Percentiles rank a stretch among this genome's conserved stretches.
phyloP scores from a whole-genome alignment of 2,329 filamentous ascomycete species.

The Metarhizium brunneum region DNA sequence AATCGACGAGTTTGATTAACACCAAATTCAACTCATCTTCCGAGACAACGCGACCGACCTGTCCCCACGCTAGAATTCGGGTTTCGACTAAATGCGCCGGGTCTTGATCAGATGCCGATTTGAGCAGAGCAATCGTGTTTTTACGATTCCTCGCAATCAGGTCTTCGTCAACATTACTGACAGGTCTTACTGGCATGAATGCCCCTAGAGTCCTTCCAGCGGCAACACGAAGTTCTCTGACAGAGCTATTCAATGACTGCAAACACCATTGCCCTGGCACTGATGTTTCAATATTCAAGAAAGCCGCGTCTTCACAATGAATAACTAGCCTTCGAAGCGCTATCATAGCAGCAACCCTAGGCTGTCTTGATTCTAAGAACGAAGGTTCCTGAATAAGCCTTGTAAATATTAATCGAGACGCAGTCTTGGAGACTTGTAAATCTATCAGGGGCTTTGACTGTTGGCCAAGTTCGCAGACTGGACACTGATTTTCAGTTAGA shows the following conservation, averaged over 20 bases:
- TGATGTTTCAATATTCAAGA: conserved; percentile 61
- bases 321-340: conserved; percentile 59
- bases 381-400: conserved; percentile 33
- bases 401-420: conserved; percentile 34
- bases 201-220: conserved; percentile 59
- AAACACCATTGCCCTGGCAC: conserved; percentile 71
- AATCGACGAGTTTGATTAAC: conserved; percentile 74
- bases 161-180: conserved; percentile 7
- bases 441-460: background rate
- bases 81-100: conserved; percentile 65
- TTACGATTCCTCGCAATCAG: conserved; percentile 43
- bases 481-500: conserved; percentile 8
- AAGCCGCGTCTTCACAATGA: conserved; percentile 50
- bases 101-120: conserved; percentile 60
- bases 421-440: conserved; percentile 18
- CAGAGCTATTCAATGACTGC: conserved; percentile 70
- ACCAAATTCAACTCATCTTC: conserved; percentile 83
- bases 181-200: conserved; percentile 42
- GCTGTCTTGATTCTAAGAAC: conserved; percentile 46
- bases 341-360: conserved; percentile 62
- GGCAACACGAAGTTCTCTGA: conserved; percentile 75
- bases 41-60: conserved; percentile 65
- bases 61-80: conserved; percentile 77
- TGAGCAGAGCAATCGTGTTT: conserved; percentile 61
- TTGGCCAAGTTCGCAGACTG: conserved; percentile 15